A percentile compares a stretch with the other conserved stretches of the same genome.
Evolutionary conservation across 257 asterid species (phyloP).

Genomic region (Solanum rostratum): DNA sequence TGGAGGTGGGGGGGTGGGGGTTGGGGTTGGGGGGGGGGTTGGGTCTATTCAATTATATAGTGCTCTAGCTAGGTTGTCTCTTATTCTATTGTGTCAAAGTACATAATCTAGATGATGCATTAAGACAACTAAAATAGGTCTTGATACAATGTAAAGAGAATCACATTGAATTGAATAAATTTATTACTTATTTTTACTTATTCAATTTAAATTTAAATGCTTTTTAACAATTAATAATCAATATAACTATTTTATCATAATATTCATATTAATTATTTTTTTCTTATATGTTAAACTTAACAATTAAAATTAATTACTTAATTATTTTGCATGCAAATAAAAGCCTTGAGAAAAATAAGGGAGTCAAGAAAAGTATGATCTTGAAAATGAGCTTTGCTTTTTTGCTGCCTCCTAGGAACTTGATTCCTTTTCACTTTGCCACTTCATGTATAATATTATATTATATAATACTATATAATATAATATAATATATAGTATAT

Average conservation of each 20-base stretch:
- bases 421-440: not conserved
- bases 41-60: not conserved
- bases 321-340: slow-evolving; percentile 10
- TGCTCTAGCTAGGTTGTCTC: not conserved
- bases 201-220: not conserved
- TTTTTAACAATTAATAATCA: too few species aligned
- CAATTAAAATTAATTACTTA: not conserved
- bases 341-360: slow-evolving; percentile 10
- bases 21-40: too few species aligned
- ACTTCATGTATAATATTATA: not conserved
- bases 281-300: too few species aligned
- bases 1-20: too few species aligned
- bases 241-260: not conserved
- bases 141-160: not conserved
- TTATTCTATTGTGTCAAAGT: not conserved
- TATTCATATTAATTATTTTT: not conserved
- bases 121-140: not conserved
- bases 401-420: not conserved
- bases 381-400: slow-evolving; percentile 17
- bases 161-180: not conserved
- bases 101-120: not conserved
- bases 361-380: slow-evolving; percentile 10
- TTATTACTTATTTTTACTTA: too few species aligned
- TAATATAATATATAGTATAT: too few species aligned
- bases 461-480: not conserved